Evolutionary conservation across 208 protist genomes (phyloP).

Genomic region (Vickermania ingenoplastis): DNA sequence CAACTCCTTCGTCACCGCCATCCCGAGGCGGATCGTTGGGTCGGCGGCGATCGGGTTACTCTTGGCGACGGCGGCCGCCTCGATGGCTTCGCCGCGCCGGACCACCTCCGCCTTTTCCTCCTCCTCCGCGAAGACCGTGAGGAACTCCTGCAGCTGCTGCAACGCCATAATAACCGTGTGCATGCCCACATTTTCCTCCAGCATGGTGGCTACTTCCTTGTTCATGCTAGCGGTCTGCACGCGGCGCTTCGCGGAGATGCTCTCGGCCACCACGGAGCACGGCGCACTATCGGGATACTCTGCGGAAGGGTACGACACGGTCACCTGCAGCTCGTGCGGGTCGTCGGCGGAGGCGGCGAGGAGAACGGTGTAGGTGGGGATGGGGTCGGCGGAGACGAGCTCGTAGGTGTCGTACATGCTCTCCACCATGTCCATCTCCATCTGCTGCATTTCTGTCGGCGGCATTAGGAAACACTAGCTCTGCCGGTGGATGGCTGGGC

Average conservation of each 20-base stretch:
- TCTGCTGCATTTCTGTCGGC: slow-evolving; percentile 72
- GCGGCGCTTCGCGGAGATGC: slow-evolving; percentile 58
- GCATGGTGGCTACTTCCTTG: slow-evolving; percentile 42
- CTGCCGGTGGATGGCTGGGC: too few species aligned
- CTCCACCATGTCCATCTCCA: slow-evolving; percentile 89
- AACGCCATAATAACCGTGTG: slow-evolving; percentile 62
- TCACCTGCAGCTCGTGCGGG: slow-evolving; percentile 66
- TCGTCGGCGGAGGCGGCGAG: slow-evolving; percentile 54
- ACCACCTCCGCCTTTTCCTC: slow-evolving; percentile 66
- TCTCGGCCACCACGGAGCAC: slow-evolving; percentile 44
- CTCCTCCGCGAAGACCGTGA: slow-evolving; percentile 35
- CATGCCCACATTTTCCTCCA: slow-evolving; percentile 70
- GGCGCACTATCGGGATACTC: slow-evolving; percentile 61
- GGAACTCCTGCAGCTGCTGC: slow-evolving; percentile 66
- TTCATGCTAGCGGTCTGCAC: slow-evolving; percentile 41
- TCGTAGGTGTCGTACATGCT: slow-evolving; percentile 85
- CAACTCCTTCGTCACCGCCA: slow-evolving; percentile 68
- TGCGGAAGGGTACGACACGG: slow-evolving; percentile 52
- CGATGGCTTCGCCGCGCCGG: slow-evolving; percentile 50
- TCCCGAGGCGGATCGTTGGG: slow-evolving; percentile 71
- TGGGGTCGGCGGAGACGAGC: slow-evolving; percentile 47
- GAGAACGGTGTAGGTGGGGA: slow-evolving; percentile 62
- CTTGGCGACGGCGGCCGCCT: slow-evolving; percentile 20
- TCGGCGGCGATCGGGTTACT: slow-evolving; percentile 20
- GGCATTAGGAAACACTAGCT: slow-evolving; percentile 19